phyloP scores from a whole-genome alignment of 2,329 filamentous ascomycete species.

The Fusarium sp. region DNA sequence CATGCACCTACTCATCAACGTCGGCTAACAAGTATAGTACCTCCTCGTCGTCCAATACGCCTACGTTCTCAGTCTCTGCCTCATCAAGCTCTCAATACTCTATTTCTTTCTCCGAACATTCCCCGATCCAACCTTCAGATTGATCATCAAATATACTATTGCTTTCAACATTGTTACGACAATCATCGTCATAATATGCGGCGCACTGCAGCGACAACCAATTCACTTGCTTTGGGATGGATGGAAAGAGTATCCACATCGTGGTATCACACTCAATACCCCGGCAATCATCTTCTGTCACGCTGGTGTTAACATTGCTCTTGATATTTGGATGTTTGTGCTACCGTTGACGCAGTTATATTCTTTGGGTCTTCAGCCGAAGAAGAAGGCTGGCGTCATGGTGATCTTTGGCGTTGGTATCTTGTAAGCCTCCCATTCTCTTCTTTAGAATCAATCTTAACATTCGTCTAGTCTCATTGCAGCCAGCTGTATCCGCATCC shows the following conservation, averaged over 20 bases:
- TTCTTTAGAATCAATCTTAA: background rate
- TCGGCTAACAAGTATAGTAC: background rate
- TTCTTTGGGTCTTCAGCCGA: background rate
- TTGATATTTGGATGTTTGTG: conserved; percentile 10
- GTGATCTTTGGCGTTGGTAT: background rate
- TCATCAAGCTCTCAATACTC: conserved; percentile 4
- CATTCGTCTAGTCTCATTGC: background rate
- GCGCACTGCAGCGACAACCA: background rate
- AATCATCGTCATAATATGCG: background rate
- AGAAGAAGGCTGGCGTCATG: background rate
- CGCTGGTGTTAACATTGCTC: background rate
- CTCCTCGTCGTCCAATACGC: background rate
- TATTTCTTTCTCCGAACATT: conserved; percentile 3
- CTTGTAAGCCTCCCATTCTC: background rate
- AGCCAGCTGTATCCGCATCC: conserved; percentile 3
- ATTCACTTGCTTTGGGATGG: background rate
- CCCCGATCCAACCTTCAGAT: background rate
- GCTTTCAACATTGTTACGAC: background rate
- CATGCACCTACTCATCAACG: fast-evolving
- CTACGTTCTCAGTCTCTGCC: background rate
- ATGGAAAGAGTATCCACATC: background rate
- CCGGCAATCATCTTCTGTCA: background rate
- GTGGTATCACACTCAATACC: background rate
- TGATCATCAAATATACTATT: background rate
- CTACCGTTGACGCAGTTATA: background rate